Base-by-base conservation (phyloP, 345 rosid species). In the Melastoma malabathricum region DNA sequence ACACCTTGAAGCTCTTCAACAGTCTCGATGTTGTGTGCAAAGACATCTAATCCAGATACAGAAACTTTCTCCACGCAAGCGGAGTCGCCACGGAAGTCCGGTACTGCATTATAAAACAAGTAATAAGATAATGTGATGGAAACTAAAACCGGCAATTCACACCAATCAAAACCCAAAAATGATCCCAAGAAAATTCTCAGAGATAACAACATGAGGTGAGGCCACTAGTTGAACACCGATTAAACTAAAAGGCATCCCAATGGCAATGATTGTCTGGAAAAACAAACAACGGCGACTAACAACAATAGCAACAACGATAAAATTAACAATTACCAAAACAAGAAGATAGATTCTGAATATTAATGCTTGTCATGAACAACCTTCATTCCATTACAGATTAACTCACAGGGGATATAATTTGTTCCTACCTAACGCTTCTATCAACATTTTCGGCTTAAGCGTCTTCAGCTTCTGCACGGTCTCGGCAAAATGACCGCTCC, bases 11-110 rank as follows among this genome's bases (percentile, higher is more conserved):
- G 99, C 64, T 83, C 97, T 66, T 88, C 95, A 15, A 93, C 99
- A 3, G 97, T 88, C 80, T 93, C 97, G 44, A 93, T 88, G 63
- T 93, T 93, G 72, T 93, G 99, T 58, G 97, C 99, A 59, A 93
- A 64, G 49, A 88, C 97, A 66, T 93, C 82, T 47, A 93, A 68
- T 41, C 95, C 97, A 14, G 97, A 85, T 69, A 59, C 85, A 41
- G 95, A 74, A 57, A 88, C 97, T 67, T 75, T 84, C 77, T 81
- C 92, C 16, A 93, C 94, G 48, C 94, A 88, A 44, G 66, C 69
- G 43, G 68, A 38, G 55, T 88, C 82, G 58, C 95, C 99, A 47
- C 80, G 86, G 65, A 88, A 93, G 78, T 93, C 97, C 68, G 99
- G 99, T 73, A 88, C 99, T 92, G 56, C 39, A 68, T 39, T 50